phyloP scores from a whole-genome alignment of 306 rosid genomes.

The Prunus fruticosa region DNA sequence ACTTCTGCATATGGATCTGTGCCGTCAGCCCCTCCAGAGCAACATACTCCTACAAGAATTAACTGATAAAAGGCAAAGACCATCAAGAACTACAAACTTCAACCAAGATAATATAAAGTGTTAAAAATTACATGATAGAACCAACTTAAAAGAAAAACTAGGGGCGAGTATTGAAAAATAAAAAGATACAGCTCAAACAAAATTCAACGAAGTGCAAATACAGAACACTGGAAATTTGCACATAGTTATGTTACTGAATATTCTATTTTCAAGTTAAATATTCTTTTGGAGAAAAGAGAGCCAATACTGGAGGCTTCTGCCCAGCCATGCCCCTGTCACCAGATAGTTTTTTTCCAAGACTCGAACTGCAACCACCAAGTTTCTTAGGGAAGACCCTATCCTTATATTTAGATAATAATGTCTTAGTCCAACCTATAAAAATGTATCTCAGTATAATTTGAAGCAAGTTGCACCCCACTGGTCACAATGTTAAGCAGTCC shows the following conservation, averaged over 20 bases:
- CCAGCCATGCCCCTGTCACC: not conserved
- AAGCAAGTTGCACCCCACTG: not conserved
- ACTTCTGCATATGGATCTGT: constrained; percentile 89
- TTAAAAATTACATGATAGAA: not conserved
- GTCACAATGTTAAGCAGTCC: not conserved
- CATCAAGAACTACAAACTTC: constrained; percentile 27
- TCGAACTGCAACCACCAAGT: not conserved
- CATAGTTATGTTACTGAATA: not conserved
- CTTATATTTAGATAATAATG: not conserved
- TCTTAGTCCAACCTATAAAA: not conserved
- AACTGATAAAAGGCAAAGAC: constrained; percentile 53
- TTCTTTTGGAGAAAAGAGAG: not conserved
- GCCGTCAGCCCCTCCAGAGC: constrained; percentile 83
- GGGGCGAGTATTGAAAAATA: not conserved
- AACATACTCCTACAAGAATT: constrained; percentile 87
- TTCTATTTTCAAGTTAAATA: not conserved
- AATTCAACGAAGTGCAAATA: not conserved
- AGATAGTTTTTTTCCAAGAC: not conserved
- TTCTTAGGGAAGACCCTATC: not conserved
- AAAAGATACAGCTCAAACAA: not conserved
- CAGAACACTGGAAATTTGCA: not conserved
- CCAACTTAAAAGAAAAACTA: not conserved
- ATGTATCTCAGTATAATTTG: not conserved
- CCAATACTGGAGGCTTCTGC: not conserved
- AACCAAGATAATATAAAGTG: not conserved